Evolutionary conservation across 1,284 basidiomycete species (phyloP), one percentile per base, ranked within the genome.

Genomic region (Anthracocystis walkeri): DNA sequence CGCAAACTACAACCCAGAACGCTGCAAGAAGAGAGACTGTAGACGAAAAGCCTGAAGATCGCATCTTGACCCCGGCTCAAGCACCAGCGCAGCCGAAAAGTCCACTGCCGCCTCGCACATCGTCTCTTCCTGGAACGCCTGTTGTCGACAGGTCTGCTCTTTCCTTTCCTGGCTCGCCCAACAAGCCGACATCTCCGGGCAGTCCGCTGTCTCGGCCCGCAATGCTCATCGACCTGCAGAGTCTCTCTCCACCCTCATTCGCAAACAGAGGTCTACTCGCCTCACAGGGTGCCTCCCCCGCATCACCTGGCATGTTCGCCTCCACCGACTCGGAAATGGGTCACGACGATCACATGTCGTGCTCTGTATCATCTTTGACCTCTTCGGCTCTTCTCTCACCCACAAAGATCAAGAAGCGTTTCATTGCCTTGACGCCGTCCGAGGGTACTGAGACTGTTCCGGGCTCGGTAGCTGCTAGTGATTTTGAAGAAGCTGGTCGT

Each of bases 401-500:
- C 1, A 41, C 57, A 7, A 50, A 52, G 8, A 35, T 67, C 35
- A 58, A 58, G 35, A 56, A 60, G 27, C 55, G 67, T 4, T 57
- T 63, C 40, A 44, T 65, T 5, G 31, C 57, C 7, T 46, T 67
- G 35, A 71, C 73, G 4, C 73, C 73, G 0, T 75, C 73, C 1
- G 73, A 75, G 42, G 73, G 73, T 14, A 75, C 67, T 4, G 73
- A 75, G 44, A 75, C 73, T 3, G 65, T 75, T 20, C 73, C 73
- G 8, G 73, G 73, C 20, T 66, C 63, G n/a, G 67, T 75, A 4
- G 61, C 67, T 6, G 64, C 55, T 1, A 69, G 66, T 58, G 67
- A 75, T 20, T 44, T 75, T 21, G 73, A 75, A 21, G 64, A 72
- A 25, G 16, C 23, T 18, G 69, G 65, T n/a, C 31, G 52, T 5